These are phyloP conservation scores for Macrolepiota dolichaula DNA, from an alignment of 768 basidiomycete species.

Conservation along the genomic window DNA sequence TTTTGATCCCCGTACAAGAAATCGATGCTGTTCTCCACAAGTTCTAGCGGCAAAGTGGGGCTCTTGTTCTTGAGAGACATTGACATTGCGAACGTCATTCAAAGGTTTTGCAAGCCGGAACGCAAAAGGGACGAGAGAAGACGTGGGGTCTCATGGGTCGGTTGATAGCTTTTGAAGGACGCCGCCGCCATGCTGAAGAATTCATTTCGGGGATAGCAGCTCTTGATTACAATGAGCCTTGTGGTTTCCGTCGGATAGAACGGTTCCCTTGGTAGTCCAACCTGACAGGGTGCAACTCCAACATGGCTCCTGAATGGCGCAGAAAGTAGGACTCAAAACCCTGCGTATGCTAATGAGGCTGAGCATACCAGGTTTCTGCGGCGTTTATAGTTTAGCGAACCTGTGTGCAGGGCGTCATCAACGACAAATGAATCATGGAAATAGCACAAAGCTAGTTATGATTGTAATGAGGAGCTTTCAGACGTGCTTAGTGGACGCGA, in stretches of 20 bases:
- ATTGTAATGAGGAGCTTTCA: background rate
- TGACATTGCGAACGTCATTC: background rate
- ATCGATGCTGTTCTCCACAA: constrained; percentile 6
- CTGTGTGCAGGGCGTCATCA: background rate
- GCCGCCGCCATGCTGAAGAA: background rate
- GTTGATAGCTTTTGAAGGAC: constrained; percentile 11
- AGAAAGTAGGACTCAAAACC: background rate
- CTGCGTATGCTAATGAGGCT: background rate
- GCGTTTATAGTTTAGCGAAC: background rate
- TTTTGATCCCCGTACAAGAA: constrained; percentile 4
- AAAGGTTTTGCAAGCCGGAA: background rate
- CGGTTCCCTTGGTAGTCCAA: background rate
- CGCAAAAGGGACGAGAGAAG: background rate
- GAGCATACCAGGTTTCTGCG: background rate
- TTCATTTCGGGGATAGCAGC: constrained; percentile 10
- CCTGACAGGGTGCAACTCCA: constrained; percentile 6
- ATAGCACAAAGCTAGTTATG: background rate
- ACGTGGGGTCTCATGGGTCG: background rate
- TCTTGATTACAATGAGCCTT: background rate
- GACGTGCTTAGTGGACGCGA: background rate
- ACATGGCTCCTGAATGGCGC: constrained; percentile 5
- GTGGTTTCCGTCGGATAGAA: background rate
- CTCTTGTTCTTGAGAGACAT: background rate
- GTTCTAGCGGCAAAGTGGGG: constrained; percentile 3
- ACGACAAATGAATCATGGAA: background rate